These are phyloP conservation scores for Friedmanniomyces simplex DNA, from an alignment of 495 filamentous ascomycete genomes.

Conservation along the genomic window DNA sequence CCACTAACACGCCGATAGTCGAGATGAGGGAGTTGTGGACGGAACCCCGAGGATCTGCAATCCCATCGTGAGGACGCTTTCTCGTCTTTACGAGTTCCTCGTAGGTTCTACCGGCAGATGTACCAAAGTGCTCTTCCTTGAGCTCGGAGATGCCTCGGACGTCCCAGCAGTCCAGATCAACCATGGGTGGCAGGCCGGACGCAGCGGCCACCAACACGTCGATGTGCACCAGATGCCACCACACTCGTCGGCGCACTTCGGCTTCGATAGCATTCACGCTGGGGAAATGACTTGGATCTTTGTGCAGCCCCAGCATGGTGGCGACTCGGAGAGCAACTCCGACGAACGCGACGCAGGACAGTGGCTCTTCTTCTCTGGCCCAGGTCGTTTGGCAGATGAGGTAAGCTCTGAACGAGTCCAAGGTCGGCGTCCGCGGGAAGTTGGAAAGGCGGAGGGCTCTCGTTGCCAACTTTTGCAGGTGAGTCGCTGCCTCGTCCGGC, in stretches of 20 bases:
- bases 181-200: constrained; percentile 14
- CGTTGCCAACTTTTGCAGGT: not conserved
- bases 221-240: constrained; percentile 19
- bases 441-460: not conserved
- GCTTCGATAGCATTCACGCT: not conserved
- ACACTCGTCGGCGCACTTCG: constrained; percentile 15
- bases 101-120: constrained; percentile 3
- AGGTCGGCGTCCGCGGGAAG: not conserved
- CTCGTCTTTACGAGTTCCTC: not conserved
- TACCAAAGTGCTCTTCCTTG: constrained; percentile 18
- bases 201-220: constrained; percentile 11
- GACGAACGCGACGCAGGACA: constrained; percentile 5
- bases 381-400: constrained; percentile 3
- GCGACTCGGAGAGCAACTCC: constrained; percentile 14
- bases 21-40: not conserved
- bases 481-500: not conserved
- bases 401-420: not conserved
- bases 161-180: constrained; percentile 5
- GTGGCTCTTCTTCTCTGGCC: constrained; percentile 3
- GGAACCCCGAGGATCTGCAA: not conserved
- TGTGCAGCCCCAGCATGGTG: constrained; percentile 16
- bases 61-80: not conserved
- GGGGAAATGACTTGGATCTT: constrained; percentile 11
- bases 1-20: not conserved
- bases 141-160: constrained; percentile 11